Percentiles rank a stretch among this genome's conserved stretches.
Conservation (phyloP, 2,329 filamentous ascomycete species). For the Exophiala sp. region DNA sequence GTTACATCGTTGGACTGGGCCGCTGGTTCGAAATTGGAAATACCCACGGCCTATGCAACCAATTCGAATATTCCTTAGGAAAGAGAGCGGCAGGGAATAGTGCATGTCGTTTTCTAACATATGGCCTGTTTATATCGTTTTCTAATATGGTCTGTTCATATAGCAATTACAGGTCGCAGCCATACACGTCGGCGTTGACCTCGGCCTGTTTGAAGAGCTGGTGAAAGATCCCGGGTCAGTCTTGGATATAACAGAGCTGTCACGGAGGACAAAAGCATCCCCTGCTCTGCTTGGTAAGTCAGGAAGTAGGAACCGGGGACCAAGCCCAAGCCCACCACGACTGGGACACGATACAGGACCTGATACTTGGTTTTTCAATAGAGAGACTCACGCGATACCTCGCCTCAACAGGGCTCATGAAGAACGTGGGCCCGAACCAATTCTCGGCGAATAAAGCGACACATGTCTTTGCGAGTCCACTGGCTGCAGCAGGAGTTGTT, state of each 20-base stretch:
- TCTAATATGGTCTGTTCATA: too few species aligned
- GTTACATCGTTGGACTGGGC: too few species aligned
- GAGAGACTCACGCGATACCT: constrained; percentile 30
- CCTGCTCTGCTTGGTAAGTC: constrained; percentile 20
- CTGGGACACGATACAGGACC: background rate
- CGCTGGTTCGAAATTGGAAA: too few species aligned
- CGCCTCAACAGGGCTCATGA: constrained; percentile 22
- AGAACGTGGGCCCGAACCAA: constrained; percentile 13
- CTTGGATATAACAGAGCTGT: constrained; percentile 21
- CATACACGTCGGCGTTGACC: constrained; percentile 23
- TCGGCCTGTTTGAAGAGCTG: constrained; percentile 25
- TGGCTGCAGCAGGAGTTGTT: constrained; percentile 8
- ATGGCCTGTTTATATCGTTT: too few species aligned
- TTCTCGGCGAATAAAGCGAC: constrained; percentile 28
- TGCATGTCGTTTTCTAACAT: background rate
- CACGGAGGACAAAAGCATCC: constrained; percentile 14
- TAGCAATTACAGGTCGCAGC: constrained; percentile 16
- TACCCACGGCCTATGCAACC: too few species aligned
- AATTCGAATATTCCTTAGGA: too few species aligned
- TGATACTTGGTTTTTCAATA: background rate
- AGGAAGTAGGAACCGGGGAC: background rate
- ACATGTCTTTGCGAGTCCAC: constrained; percentile 19
- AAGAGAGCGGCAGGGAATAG: too few species aligned
- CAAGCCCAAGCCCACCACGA: too few species aligned
- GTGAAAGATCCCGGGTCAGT: constrained; percentile 3